A percentile compares a stretch with the other conserved stretches of the same genome.
Evolutionary conservation across 2,329 filamentous ascomycete genomes (phyloP).

Genomic region (Thelonectria rubi): DNA sequence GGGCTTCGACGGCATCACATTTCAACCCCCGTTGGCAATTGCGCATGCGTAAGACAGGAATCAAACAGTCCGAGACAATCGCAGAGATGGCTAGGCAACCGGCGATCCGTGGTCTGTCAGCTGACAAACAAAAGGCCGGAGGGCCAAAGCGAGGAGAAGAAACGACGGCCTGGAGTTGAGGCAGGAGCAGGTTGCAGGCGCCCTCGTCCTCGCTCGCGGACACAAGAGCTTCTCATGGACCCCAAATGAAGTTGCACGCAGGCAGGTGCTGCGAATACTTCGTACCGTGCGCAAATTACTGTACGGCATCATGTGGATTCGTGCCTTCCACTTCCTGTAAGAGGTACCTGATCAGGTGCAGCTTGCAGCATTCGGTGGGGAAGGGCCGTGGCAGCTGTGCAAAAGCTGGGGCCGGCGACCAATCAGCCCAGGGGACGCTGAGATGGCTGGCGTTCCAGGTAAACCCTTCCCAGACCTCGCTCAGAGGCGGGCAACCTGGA

Average conservation of each 20-base stretch:
- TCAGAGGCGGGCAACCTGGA: background rate
- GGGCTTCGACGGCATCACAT: conserved; percentile 19
- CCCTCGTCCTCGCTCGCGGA: too few relatives aligned
- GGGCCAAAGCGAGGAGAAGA: background rate
- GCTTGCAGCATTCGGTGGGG: conserved; percentile 7
- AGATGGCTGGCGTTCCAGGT: conserved; percentile 1
- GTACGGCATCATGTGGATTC: background rate
- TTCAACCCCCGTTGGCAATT: conserved; percentile 2
- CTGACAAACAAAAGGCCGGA: conserved; percentile 4
- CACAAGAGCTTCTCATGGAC: too few relatives aligned
- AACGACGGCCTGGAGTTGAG: background rate
- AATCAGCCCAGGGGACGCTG: conserved; percentile 12
- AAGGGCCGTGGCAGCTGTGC: conserved; percentile 7
- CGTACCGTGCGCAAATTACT: background rate
- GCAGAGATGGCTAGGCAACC: background rate
- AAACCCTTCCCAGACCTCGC: conserved; percentile 2
- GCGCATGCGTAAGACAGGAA: background rate
- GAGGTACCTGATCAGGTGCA: conserved; percentile 18
- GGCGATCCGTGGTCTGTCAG: background rate
- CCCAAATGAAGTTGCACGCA: too few relatives aligned
- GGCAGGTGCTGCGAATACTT: background rate
- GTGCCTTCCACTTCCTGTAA: background rate
- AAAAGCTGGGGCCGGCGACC: conserved; percentile 6
- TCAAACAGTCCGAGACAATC: background rate
- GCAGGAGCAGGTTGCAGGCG: too few relatives aligned